Evolutionary conservation across 2,329 filamentous ascomycete genomes (phyloP), one percentile per base, ranked within the genome.

Genomic region (Cordyceps javanica): DNA sequence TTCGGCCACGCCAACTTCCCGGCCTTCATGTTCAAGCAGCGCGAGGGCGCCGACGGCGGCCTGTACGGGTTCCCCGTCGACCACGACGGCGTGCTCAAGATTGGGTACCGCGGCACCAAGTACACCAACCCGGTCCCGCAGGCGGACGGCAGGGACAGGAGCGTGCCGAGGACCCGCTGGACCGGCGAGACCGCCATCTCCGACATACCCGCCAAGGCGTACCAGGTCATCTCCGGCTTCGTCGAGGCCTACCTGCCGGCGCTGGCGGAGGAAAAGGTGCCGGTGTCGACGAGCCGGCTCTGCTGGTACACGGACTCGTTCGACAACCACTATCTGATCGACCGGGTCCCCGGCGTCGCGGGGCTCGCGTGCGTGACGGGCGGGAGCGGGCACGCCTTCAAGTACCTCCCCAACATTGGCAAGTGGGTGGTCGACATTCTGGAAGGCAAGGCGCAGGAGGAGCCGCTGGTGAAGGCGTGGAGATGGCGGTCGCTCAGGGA

Each of bases 351-450:
- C 78, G 13, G 85, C 77, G 67, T 82, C 75, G 77, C 84, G n/a
- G 75, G 77, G 0, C 64, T 87, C 0, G 80, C 85, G 64, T 74
- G 86, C 0, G 82, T 82, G 2, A 86, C 83, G 0, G 83, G 82
- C 1, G 85, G 84, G 0, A 80, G 77, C 36, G 83, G 84, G 0
- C 83, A 86, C 66, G 83, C 74, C 0, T 86, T 85, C 67, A 86
- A 86, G 62, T 86, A 82, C 59, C 64, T 85, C 50, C 83, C 83
- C 0, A 78, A 79, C 3, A 75, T 86, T 61, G 82, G 83, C 1
- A 76, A 77, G 36, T 75, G 73, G 60, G 77, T 85, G 13, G 73
- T 79, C 0, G 76, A 83, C 60, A 74, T 76, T n/a, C 66, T 84
- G 8, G 70, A 77, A 60, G 72, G 75, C 2, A 62, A 57, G 19